Conservation (phyloP, 2,329 filamentous ascomycete species). For the Aspergillus unguis region DNA sequence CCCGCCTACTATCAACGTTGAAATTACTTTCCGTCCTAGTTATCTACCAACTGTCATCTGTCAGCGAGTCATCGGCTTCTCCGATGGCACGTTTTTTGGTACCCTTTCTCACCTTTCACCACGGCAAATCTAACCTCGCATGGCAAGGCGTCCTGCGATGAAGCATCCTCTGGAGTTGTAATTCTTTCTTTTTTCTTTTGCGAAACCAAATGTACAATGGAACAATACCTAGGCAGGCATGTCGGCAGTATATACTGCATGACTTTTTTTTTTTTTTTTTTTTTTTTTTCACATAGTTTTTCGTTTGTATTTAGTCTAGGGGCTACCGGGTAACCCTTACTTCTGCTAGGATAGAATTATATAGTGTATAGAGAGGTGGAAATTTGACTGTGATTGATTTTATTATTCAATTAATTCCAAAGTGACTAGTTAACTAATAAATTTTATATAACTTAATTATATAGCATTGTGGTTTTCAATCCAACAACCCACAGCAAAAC, state of each 20-base stretch:
- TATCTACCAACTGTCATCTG: neutral
- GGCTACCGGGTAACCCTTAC: neutral
- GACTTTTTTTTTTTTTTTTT: neutral
- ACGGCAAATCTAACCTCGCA: slow-evolving; percentile 25
- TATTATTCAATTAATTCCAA: neutral
- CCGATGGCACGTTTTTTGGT: slow-evolving; percentile 8
- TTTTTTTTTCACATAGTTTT: slow-evolving; percentile 1
- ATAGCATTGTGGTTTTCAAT: neutral
- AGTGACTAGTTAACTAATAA: neutral
- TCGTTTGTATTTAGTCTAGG: slow-evolving; percentile 18
- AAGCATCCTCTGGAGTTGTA: slow-evolving; percentile 27
- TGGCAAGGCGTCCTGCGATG: slow-evolving; percentile 32
- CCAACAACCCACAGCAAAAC: neutral
- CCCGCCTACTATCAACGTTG: neutral
- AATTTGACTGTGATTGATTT: slow-evolving; percentile 2
- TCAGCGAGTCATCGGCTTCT: neutral
- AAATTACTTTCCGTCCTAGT: neutral
- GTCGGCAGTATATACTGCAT: neutral
- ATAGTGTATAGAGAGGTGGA: slow-evolving; percentile 13
- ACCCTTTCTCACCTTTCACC: neutral
- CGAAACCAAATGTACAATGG: slow-evolving; percentile 16
- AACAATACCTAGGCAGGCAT: neutral
- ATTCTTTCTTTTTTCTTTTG: slow-evolving; percentile 16
- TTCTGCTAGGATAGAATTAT: slow-evolving; percentile 9
- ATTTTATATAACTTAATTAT: neutral